Evolutionary conservation across 2,329 filamentous ascomycete species (phyloP), one percentile per base, ranked within the genome.

Genomic region (Cercospora sp.): DNA sequence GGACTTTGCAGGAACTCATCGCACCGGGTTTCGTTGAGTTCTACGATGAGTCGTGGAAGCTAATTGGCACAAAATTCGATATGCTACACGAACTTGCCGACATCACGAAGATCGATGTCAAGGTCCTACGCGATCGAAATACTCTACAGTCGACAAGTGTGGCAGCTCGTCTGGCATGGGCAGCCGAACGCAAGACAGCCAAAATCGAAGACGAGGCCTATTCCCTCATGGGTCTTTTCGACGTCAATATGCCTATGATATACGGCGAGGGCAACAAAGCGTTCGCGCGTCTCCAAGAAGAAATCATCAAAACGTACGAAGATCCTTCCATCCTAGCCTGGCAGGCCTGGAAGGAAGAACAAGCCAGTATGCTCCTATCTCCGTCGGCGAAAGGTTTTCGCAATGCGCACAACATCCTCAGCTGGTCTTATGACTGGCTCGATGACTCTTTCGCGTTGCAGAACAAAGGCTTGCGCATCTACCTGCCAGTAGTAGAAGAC

Each of bases 41-140:
- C 51, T 73, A 70, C 61, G 58, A 70, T 31, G 31, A 26, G 2
- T 26, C 55, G 1, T 72, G 71, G 69, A 18, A 55, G 5, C 31
- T 48, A 1, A 69, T 74, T 18, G 72, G 72, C 20, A 72, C 42
- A 26, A 74, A 74, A 39, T 62, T 64, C 26, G 68, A 57, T 9
- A 69, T 74, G 28, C 65, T 66, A 7, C 51, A 61, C 12, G 63
- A 70, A n/a, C 63, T 79, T 10, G 70, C 73, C 3, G 53, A 66
- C 18, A 73, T 77, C 36, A 80, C 79, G 5, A 68, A 72, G 2
- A 80, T 80, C 42, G 69, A 71, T 30, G 16, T 60, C 16, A 64
- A 69, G 23, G 71, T 72, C 13, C 63, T 72, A 2, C 53, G 63
- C 16, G 71, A 72, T 16, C 65, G 69, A 3, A 66, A 63, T 2